Evolutionary conservation across 2,329 filamentous ascomycete genomes (phyloP), one percentile per base, ranked within the genome.

Genomic region (Xylaria sp.): DNA sequence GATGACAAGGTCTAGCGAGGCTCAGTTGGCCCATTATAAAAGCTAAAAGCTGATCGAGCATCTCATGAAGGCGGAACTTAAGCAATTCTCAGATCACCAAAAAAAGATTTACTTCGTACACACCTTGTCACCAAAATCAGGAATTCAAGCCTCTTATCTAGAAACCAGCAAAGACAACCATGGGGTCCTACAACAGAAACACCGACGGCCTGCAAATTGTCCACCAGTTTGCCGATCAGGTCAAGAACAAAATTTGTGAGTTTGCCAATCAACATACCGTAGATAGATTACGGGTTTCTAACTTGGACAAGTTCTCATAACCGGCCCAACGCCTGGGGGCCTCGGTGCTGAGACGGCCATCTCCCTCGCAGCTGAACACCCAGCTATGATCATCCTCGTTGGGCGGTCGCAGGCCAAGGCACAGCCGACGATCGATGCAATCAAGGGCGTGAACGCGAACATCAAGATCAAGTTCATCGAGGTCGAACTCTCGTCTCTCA

Each of bases 301-400:
- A 44, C 58, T 35, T 35, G 2, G 11, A 55, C 47, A 31, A 75
- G 73, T 75, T 58, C 69, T 75, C 58, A 62, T 75, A 31, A 74
- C 73, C 10, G 72, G 73, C 9, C 72, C 73, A n/a, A 74, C 69
- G 33, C 62, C 68, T 17, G 71, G 72, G 17, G 72, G 72, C 19
- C 70, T 74, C 17, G 73, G 73, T 27, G 72, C 72, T 27, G 72
- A 75, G 54, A 73, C 71, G 8, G 65, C 70, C 46, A 67, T 68
- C 46, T 73, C 72, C 9, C 68, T 74, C 9, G 73, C 73, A 19
- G 65, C 69, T 38, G 72, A 64, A 43, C 57, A 64, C 4, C 73
- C 72, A 17, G 71, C 71, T 2, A 61, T 69, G 31, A 65, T 74
- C 21, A 71, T 75, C 51, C 68, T 74, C 21, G 51, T 73, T 31